Conservation (phyloP, 164 flowering plant genomes). For the Liriodendron chinense region DNA sequence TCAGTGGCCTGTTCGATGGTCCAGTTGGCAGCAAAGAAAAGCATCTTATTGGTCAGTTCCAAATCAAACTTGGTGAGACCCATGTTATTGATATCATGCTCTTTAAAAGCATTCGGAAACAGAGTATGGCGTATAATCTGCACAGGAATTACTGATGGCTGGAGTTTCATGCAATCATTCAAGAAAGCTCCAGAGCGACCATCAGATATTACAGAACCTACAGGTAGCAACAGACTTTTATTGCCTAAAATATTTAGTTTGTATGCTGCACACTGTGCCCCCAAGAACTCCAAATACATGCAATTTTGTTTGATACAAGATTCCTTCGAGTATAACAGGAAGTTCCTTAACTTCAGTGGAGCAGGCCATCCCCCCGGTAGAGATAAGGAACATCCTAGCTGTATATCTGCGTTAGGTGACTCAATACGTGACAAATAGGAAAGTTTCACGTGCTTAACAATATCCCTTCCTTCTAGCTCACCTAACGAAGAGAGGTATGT, state of each 20-base stretch:
- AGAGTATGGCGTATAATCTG: constrained; percentile 30
- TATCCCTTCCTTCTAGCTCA: constrained; percentile 50
- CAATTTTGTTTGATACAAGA: constrained; percentile 60
- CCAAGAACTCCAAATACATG: constrained; percentile 73
- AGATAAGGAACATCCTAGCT: constrained; percentile 33
- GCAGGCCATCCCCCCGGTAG: constrained; percentile 93
- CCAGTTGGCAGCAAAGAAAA: constrained; percentile 84
- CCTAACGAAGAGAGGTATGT: constrained; percentile 82
- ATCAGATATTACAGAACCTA: constrained; percentile 5
- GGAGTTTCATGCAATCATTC: constrained; percentile 15
- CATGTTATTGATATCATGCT: not conserved
- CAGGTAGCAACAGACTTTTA: constrained; percentile 2
- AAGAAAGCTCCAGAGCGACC: constrained; percentile 11
- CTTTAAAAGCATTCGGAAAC: constrained; percentile 32
- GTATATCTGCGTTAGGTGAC: constrained; percentile 17
- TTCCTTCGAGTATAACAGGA: constrained; percentile 51
- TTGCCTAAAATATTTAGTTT: constrained; percentile 12
- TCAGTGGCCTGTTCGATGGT: constrained; percentile 72
- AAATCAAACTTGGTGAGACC: constrained; percentile 22
- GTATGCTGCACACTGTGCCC: constrained; percentile 50
- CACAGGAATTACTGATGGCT: constrained; percentile 19
- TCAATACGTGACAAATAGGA: constrained; percentile 33
- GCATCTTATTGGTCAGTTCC: constrained; percentile 38
- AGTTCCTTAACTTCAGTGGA: constrained; percentile 51
- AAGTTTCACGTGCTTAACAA: constrained; percentile 38